Conservation (phyloP, 192 early-diverging fungal species). For the Phlyctochytrium bullatum region DNA sequence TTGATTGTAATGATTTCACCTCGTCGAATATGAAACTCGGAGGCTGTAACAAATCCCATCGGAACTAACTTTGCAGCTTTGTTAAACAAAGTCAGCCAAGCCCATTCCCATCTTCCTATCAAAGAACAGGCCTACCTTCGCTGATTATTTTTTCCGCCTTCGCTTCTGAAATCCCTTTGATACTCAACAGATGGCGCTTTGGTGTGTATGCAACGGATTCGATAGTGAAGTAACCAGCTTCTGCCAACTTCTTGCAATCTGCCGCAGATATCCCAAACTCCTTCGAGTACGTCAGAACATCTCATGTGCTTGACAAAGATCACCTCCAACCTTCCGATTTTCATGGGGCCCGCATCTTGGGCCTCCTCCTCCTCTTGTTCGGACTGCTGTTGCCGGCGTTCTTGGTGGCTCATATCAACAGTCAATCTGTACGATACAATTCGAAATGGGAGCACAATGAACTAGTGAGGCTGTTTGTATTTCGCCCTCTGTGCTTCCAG, state of each 20-base stretch:
- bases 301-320: too few relatives aligned
- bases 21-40: conserved; percentile 82
- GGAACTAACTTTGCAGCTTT: conserved; percentile 86
- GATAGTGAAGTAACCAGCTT: conserved; percentile 87
- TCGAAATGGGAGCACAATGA: too few relatives aligned
- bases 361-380: too few relatives aligned
- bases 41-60: conserved; percentile 93
- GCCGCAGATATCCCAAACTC: conserved; percentile 37
- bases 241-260: conserved; percentile 65
- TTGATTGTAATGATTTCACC: conserved; percentile 78
- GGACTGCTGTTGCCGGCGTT: too few relatives aligned
- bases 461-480: too few relatives aligned
- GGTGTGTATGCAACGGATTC: conserved; percentile 92
- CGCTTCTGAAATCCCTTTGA: conserved; percentile 94
- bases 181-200: conserved; percentile 74
- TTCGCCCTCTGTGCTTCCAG: too few relatives aligned
- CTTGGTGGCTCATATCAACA: too few relatives aligned
- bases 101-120: not conserved
- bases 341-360: too few relatives aligned
- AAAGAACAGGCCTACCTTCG: conserved; percentile 61
- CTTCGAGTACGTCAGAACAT: too few relatives aligned
- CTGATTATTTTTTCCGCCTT: conserved; percentile 93
- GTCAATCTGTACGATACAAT: too few relatives aligned
- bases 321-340: too few relatives aligned
- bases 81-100: conserved; percentile 4